A percentile compares a stretch with the other conserved stretches of the same genome.
Evolutionary conservation across 805 yeast genomes (phyloP).

Genomic region (Candida andamanensis): DNA sequence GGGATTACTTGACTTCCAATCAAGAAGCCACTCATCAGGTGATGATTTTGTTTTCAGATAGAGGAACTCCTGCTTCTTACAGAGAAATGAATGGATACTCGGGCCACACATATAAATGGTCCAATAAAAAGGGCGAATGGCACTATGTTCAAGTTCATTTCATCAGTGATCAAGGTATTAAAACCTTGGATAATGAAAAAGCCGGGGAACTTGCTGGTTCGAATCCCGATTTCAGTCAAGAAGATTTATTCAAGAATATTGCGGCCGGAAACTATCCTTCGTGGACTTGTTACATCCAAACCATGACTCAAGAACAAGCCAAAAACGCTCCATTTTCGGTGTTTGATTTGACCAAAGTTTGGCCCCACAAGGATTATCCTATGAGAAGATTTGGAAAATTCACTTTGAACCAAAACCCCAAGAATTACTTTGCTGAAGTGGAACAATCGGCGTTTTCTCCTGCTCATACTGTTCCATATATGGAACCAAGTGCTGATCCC

Average conservation of each 20-base stretch:
- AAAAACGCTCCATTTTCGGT: constrained; percentile 71
- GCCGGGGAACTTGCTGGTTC: constrained; percentile 63
- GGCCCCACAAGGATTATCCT: constrained; percentile 87
- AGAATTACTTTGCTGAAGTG: constrained; percentile 74
- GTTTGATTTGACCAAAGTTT: constrained; percentile 83
- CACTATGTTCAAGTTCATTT: constrained; percentile 73
- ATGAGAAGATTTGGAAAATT: constrained; percentile 78
- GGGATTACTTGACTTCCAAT: constrained; percentile 74
- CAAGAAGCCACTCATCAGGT: constrained; percentile 74
- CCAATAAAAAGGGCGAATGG: constrained; percentile 70
- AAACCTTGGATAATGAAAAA: constrained; percentile 53
- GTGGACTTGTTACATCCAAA: constrained; percentile 81
- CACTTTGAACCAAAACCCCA: constrained; percentile 75
- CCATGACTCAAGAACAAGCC: constrained; percentile 80
- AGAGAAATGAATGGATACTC: constrained; percentile 82
- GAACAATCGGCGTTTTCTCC: constrained; percentile 64
- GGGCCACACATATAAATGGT: constrained; percentile 80
- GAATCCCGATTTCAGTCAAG: constrained; percentile 77
- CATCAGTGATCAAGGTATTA: constrained; percentile 56
- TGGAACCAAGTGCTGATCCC: constrained; percentile 72
- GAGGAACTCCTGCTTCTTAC: constrained; percentile 73
- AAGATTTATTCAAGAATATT: constrained; percentile 73
- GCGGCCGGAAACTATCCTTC: constrained; percentile 73
- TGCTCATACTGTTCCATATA: constrained; percentile 65
- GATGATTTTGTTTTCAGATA: constrained; percentile 65